These are phyloP conservation scores for Astrothelium macrocarpum DNA, from an alignment of 495 filamentous ascomycete genomes.

Conservation along the genomic window DNA sequence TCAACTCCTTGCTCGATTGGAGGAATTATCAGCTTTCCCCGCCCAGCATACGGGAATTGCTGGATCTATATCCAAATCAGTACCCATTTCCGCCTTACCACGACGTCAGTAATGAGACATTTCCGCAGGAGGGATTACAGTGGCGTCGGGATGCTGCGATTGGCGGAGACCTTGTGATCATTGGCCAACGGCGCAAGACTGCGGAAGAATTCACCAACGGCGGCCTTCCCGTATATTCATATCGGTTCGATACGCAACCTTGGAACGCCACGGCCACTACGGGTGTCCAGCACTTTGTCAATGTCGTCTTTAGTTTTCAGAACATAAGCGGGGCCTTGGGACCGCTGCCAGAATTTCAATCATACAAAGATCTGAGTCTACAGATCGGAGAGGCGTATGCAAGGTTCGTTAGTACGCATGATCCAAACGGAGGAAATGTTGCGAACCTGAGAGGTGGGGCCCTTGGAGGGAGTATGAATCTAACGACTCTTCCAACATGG, in stretches of 20 bases:
- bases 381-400: constrained; percentile 22
- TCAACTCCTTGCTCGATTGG: constrained; percentile 39
- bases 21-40: constrained; percentile 34
- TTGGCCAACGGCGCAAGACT: constrained; percentile 23
- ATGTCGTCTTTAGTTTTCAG: constrained; percentile 24
- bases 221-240: constrained; percentile 18
- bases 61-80: constrained; percentile 24
- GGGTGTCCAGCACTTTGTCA: constrained; percentile 20
- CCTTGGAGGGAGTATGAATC: neutral
- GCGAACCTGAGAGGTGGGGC: neutral
- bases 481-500: constrained; percentile 33
- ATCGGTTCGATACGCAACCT: constrained; percentile 24
- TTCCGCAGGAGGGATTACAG: constrained; percentile 18
- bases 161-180: constrained; percentile 23
- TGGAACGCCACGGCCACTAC: constrained; percentile 22
- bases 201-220: constrained; percentile 19
- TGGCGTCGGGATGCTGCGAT: constrained; percentile 25
- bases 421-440: constrained; percentile 27
- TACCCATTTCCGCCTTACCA: constrained; percentile 17
- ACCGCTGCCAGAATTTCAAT: constrained; percentile 23
- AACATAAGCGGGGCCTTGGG: constrained; percentile 25
- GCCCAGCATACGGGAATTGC: constrained; percentile 16
- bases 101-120: constrained; percentile 15
- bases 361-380: constrained; percentile 20
- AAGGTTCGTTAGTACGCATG: constrained; percentile 17